Conservation (phyloP, 441 rosid genomes). For the Pelargonium citronellum region DNA sequence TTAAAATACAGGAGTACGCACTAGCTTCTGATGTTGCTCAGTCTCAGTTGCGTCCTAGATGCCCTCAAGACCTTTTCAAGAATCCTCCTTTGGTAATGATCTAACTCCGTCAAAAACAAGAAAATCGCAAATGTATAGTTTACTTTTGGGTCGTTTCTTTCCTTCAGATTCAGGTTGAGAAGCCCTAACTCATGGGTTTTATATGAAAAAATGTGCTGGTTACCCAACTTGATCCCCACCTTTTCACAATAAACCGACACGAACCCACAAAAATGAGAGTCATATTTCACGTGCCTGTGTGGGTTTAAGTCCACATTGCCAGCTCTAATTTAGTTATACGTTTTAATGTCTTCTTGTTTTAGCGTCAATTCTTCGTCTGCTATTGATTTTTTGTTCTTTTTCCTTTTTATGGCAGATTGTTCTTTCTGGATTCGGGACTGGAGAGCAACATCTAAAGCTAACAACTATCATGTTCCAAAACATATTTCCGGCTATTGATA, state of each 20-base stretch:
- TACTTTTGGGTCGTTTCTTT: too few relatives aligned
- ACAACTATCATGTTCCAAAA: constrained; percentile 87
- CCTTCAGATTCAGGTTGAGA: too few relatives aligned
- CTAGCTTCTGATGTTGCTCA: constrained; percentile 67
- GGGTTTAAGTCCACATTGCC: too few relatives aligned
- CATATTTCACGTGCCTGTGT: too few relatives aligned
- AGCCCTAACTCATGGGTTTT: too few relatives aligned
- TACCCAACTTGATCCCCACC: too few relatives aligned
- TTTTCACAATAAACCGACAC: too few relatives aligned
- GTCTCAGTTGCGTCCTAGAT: constrained; percentile 79
- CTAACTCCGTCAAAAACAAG: neutral
- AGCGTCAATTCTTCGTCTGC: too few relatives aligned
- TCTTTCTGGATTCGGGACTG: constrained; percentile 80
- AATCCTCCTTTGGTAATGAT: constrained; percentile 66
- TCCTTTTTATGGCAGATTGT: constrained; percentile 54
- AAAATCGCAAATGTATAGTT: neutral
- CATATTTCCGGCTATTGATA: constrained; percentile 82
- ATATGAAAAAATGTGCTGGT: too few relatives aligned
- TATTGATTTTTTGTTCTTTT: neutral
- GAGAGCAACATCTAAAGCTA: constrained; percentile 76
- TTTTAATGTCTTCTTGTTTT: too few relatives aligned
- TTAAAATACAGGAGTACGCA: constrained; percentile 69
- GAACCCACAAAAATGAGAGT: too few relatives aligned
- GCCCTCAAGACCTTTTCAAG: constrained; percentile 87
- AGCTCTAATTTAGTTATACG: too few relatives aligned